Base-by-base conservation (phyloP, 108 stramenopile genomes). In the Cylindrotheca closterium region DNA sequence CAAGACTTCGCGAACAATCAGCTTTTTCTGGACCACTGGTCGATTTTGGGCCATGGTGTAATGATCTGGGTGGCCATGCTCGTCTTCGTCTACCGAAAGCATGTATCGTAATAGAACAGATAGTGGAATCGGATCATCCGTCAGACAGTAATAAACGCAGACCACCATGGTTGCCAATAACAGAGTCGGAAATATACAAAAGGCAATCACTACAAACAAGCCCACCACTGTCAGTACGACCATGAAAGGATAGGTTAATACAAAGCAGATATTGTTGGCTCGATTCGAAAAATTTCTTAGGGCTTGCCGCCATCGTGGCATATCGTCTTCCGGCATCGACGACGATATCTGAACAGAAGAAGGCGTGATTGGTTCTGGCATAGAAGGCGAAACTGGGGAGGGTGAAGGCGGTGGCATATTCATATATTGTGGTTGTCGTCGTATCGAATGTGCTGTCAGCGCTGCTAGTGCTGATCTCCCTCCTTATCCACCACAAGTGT, bases 141-240 rank as follows among this genome's bases (percentile, higher is more conserved):
- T 59, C 19, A 52, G n/a, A 37, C 63, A 65, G 32, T 73, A 73
- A 29, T 73, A 73, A 15, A 65, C 34, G 28, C 63, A 65, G 34
- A 65, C 42, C 18, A 26, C 64, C 15, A 73, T 24, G 15, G 27
- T 24, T 51, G 58, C 50, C 23, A 22, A 53, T 2, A 65, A 8
- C 25, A 73, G 18, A 10, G 64, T 58, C 55, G 64, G 64, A 34
- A 73, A 50, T 32, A 73, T 31, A 23, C 71, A 73, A 47, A 73
- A 65, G 30, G 30, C 57, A 15, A 60, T 26, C 21, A 73, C 51
- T 2, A 65, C 4, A 4, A 65, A 3, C 19, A 73, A 37, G 18
- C 31, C 24, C 0, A 27, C 1, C 10, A 63, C 19, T 10, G 62
- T 57, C n/a, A 64, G 25, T 22, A 71, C 10, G 55, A 63, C 54